Percentiles rank a stretch among this genome's conserved stretches.
phyloP scores from a whole-genome alignment of 495 filamentous ascomycete species.

The Oleoguttula mirabilis region DNA sequence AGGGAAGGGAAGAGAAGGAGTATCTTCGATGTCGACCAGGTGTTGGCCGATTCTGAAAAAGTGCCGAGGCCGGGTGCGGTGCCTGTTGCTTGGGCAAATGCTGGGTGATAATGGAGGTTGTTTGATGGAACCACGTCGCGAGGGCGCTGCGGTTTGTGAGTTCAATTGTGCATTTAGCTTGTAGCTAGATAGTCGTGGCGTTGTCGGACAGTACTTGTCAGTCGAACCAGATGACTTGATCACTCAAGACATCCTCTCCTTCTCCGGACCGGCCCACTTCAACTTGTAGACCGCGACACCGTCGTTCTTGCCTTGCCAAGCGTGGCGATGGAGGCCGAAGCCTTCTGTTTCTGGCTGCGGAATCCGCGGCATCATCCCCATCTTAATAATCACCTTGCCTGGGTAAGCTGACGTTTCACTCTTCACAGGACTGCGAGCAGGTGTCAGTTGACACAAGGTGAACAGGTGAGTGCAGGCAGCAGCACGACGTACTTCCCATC shows the following conservation, averaged over 20 bases:
- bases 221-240: too few relatives aligned
- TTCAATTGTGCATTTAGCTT: too few relatives aligned
- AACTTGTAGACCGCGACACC: slow-evolving; percentile 18
- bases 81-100: too few relatives aligned
- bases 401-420: slow-evolving; percentile 23
- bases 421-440: slow-evolving; percentile 28
- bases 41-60: neutral
- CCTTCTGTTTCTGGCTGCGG: slow-evolving; percentile 32
- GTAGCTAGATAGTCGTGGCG: too few relatives aligned
- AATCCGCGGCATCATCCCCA: slow-evolving; percentile 35
- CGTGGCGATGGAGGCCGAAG: slow-evolving; percentile 28
- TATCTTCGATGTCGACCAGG: slow-evolving; percentile 10
- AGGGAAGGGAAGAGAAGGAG: slow-evolving; percentile 12
- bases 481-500: slow-evolving; percentile 31
- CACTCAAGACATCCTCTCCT: too few relatives aligned
- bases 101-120: too few relatives aligned
- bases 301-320: slow-evolving; percentile 26
- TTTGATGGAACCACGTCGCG: too few relatives aligned
- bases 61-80: slow-evolving; percentile 8
- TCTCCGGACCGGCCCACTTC: slow-evolving; percentile 16
- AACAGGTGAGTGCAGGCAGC: neutral
- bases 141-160: too few relatives aligned
- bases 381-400: slow-evolving; percentile 32
- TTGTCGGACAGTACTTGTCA: too few relatives aligned
- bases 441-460: slow-evolving; percentile 8